A percentile compares a stretch with the other conserved stretches of the same genome.
Evolutionary conservation across 192 early-diverging fungal genomes (phyloP).

Genomic region (Rhizoclosmatium globosum): DNA sequence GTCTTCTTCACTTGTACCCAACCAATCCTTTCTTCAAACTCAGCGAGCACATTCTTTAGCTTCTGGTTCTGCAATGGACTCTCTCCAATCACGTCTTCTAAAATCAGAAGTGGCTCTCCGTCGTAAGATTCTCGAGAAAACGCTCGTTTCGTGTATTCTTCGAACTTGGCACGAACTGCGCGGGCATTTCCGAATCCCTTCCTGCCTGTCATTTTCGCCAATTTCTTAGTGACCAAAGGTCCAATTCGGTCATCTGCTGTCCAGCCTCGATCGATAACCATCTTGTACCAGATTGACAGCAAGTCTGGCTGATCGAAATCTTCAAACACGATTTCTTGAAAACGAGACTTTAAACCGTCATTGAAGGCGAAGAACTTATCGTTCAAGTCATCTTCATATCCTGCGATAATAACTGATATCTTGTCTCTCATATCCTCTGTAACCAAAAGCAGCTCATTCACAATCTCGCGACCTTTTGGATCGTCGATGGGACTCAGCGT

Average conservation of each 20-base stretch:
- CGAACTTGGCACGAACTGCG: conserved; percentile 44
- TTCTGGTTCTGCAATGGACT: conserved; percentile 46
- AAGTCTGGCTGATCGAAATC: conserved; percentile 50
- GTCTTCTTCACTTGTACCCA: conserved; percentile 44
- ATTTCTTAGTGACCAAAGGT: conserved; percentile 26
- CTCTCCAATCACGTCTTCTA: conserved; percentile 44
- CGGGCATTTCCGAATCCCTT: conserved; percentile 54
- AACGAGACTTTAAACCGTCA: conserved; percentile 47
- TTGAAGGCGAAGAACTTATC: conserved; percentile 47
- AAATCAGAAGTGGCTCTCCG: conserved; percentile 22
- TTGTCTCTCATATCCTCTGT: conserved; percentile 46
- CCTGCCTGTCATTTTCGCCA: conserved; percentile 34
- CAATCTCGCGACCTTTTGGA: conserved; percentile 46
- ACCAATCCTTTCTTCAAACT: conserved; percentile 45
- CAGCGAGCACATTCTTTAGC: conserved; percentile 27
- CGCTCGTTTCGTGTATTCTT: conserved; percentile 41
- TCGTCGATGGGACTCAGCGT: conserved; percentile 27
- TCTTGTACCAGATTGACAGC: conserved; percentile 39
- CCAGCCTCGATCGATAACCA: conserved; percentile 43
- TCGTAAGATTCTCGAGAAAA: conserved; percentile 39
- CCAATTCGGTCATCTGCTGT: conserved; percentile 36
- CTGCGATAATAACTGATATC: conserved; percentile 48
- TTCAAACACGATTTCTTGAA: conserved; percentile 42
- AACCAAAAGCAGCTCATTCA: conserved; percentile 35
- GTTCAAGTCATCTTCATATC: conserved; percentile 51